A percentile compares a stretch with the other conserved stretches of the same genome.
phyloP scores from a whole-genome alignment of 305 asterid genomes.

The Coffea humblotiana region DNA sequence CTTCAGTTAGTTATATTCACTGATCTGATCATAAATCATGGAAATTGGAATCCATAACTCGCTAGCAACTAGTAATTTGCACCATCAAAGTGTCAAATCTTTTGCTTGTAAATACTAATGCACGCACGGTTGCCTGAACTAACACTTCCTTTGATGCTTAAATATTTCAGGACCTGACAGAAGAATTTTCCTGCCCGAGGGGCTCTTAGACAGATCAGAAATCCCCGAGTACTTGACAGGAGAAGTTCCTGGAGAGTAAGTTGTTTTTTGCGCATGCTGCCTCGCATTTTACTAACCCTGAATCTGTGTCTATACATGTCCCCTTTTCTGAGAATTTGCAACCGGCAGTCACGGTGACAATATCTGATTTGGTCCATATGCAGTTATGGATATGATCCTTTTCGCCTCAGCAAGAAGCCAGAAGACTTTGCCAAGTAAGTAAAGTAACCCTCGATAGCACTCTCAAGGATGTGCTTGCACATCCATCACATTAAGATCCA shows the following conservation, averaged over 20 bases:
- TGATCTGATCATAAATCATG: no score
- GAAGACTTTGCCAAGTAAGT: constrained; percentile 78
- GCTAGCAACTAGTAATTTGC: background rate
- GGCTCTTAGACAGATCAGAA: constrained; percentile 93
- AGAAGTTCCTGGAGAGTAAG: constrained; percentile 98
- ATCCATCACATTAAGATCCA: no score
- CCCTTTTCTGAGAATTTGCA: background rate
- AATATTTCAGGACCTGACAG: constrained; percentile 79
- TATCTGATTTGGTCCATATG: constrained; percentile 10
- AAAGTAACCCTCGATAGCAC: background rate
- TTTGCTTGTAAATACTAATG: background rate
- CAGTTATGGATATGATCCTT: constrained; percentile 98
- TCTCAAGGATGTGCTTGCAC: background rate
- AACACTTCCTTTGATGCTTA: no score
- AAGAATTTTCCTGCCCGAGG: constrained; percentile 94
- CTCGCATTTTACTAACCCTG: background rate
- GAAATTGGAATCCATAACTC: no score
- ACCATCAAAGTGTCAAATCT: background rate
- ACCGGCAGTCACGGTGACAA: background rate
- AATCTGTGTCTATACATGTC: background rate
- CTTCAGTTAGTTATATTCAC: no score
- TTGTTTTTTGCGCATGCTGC: background rate
- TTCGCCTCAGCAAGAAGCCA: constrained; percentile 95
- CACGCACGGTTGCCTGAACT: background rate
- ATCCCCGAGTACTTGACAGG: constrained; percentile 93